These are phyloP conservation scores for Mycocentrospora acerina DNA, from an alignment of 2,329 filamentous ascomycete species.

Conservation along the genomic window DNA sequence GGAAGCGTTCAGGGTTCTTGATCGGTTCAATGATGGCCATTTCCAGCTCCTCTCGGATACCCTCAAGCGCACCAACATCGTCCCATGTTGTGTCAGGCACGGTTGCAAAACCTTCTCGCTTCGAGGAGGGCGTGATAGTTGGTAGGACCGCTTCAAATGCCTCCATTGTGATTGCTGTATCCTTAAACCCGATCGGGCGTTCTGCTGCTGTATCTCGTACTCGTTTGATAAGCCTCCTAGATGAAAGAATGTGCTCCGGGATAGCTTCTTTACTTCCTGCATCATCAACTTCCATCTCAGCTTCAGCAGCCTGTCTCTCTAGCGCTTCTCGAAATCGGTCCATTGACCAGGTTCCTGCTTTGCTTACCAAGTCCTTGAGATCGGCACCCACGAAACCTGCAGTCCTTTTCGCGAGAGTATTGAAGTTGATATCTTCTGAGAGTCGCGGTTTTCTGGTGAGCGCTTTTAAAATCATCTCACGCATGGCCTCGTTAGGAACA, in stretches of 20 bases:
- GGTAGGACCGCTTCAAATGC: constrained; percentile 76
- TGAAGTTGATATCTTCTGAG: constrained; percentile 71
- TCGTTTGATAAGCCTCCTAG: constrained; percentile 54
- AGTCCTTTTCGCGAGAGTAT: constrained; percentile 74
- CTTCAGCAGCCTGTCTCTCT: constrained; percentile 39
- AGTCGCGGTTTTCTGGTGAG: constrained; percentile 68
- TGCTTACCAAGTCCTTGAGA: constrained; percentile 69
- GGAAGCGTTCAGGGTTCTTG: constrained; percentile 75
- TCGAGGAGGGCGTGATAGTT: constrained; percentile 75
- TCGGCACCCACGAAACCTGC: constrained; percentile 94
- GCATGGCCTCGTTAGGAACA: constrained; percentile 76
- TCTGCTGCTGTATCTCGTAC: constrained; percentile 50
- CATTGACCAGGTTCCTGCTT: constrained; percentile 66
- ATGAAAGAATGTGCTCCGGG: constrained; percentile 28
- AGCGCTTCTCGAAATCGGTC: constrained; percentile 59
- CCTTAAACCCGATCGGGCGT: constrained; percentile 56
- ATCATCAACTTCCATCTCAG: constrained; percentile 57
- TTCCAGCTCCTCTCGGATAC: constrained; percentile 78
- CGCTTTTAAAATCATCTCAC: constrained; percentile 75
- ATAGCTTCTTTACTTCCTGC: constrained; percentile 9
- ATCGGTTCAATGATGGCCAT: constrained; percentile 90
- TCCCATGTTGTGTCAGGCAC: constrained; percentile 92
- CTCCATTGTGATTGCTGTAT: constrained; percentile 61
- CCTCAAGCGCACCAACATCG: constrained; percentile 81
- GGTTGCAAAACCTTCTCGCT: constrained; percentile 91